Base-by-base conservation (phyloP, 164 flowering plant species). In the Magnolia kwangsiensis region DNA sequence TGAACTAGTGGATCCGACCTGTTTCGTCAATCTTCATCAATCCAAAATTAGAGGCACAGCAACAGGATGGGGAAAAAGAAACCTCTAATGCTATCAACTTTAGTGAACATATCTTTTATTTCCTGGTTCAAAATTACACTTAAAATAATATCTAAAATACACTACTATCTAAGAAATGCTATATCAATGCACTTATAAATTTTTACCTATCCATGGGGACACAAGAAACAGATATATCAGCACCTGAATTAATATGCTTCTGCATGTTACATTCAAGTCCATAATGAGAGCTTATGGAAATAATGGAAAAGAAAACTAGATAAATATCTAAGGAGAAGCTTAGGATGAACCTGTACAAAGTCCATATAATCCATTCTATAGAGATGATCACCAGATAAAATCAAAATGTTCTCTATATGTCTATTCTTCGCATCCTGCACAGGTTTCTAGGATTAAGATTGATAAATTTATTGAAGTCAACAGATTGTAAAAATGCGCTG, bases 281-380 rank as follows among this genome's bases (percentile, higher is more conserved):
- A 0, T 10, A 67, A 13, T 19, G 3, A 24, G 24, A 64, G 31
- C 18, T 29, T 51, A 13, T 2, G 29, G 59, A 72, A 29, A 64
- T 64, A 2, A 64, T 20, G 23, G 7, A 64, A 37, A 67, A 29
- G 16, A 9, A 14, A n/a, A 45, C 49, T 67, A 24, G 23, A 29
- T 10, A 24, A 67, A 55, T 55, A 55, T 55, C 61, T 2, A 71
- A 71, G 18, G 24, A 71, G 24, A 49, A 49, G 50, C 18, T 37
- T 13, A 69, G 13, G 1, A 2, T 21, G 5, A 80, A 90, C 98
- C 95, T 94, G 94, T 81, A 94, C 89, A 82, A 94, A 92, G 69
- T 94, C 93, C 95, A 89, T 91, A 71, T 94, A 94, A 79, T 94
- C 86, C 97, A 92, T 91, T 24, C 98, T 82, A 77, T 92, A 94